Conservation (phyloP, 2,329 filamentous ascomycete genomes). For the Sporothrix phasma region DNA sequence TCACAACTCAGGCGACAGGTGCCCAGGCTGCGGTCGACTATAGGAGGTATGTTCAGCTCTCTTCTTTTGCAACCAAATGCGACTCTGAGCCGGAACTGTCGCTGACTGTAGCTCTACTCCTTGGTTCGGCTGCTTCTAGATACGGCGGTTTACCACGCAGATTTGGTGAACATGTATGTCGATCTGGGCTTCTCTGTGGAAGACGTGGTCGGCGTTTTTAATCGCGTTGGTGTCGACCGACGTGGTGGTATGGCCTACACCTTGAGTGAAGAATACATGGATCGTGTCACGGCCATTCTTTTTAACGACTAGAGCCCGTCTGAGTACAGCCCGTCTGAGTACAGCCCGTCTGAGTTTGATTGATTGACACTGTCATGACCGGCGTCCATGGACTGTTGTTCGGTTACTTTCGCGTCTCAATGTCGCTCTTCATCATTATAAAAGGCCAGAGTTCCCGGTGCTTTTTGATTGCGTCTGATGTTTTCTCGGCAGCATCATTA, state of each 20-base stretch:
- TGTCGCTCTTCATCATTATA: neutral
- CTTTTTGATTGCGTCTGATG: neutral
- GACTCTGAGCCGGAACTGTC: no score
- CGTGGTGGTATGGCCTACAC: conserved; percentile 72
- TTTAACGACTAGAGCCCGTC: conserved; percentile 53
- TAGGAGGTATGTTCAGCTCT: conserved; percentile 24
- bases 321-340: no score
- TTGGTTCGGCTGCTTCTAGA: conserved; percentile 24
- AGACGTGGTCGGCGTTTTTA: conserved; percentile 63
- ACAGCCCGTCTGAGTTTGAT: no score
- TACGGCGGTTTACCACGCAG: conserved; percentile 84
- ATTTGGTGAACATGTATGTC: conserved; percentile 73
- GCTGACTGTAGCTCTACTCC: neutral
- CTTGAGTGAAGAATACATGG: conserved; percentile 83
- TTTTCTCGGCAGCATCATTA: no score
- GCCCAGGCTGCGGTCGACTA: conserved; percentile 21
- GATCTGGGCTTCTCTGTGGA: conserved; percentile 88
- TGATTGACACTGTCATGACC: no score
- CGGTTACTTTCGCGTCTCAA: neutral
- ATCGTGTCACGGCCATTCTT: conserved; percentile 76
- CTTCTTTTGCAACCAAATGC: neutral
- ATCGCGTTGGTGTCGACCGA: conserved; percentile 69
- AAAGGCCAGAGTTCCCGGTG: neutral
- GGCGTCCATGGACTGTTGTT: neutral
- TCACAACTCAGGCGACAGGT: conserved; percentile 10